These are phyloP conservation scores for Sergeia podlipaevii DNA, from an alignment of 208 protist species.

Conservation along the genomic window DNA sequence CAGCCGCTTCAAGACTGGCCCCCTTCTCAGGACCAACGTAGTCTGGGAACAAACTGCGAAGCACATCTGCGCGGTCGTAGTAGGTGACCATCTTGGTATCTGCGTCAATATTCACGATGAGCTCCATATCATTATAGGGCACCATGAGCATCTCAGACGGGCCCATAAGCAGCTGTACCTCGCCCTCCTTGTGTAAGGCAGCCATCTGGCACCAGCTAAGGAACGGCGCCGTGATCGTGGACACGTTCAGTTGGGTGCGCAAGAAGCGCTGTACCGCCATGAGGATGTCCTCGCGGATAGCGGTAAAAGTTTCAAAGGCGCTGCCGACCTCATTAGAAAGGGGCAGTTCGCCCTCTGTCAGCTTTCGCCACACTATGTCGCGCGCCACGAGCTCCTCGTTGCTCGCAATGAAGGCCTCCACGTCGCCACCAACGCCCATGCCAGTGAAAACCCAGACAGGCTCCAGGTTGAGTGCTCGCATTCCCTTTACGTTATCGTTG, in stretches of 20 bases:
- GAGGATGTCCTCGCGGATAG: slow-evolving; percentile 73
- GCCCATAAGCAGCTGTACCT: slow-evolving; percentile 67
- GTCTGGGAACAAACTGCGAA: slow-evolving; percentile 58
- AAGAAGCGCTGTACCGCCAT: slow-evolving; percentile 77
- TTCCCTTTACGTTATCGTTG: slow-evolving; percentile 51
- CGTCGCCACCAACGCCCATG: slow-evolving; percentile 75
- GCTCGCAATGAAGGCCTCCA: slow-evolving; percentile 70
- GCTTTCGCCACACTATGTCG: slow-evolving; percentile 58
- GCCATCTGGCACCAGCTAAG: slow-evolving; percentile 88
- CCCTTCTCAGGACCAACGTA: slow-evolving; percentile 37
- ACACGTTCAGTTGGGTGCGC: slow-evolving; percentile 52
- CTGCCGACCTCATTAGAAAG: slow-evolving; percentile 35
- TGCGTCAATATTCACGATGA: slow-evolving; percentile 73
- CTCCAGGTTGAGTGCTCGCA: slow-evolving; percentile 61
- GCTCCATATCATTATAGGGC: slow-evolving; percentile 63
- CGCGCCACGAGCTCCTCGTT: slow-evolving; percentile 46
- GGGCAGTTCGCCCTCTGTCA: slow-evolving; percentile 53
- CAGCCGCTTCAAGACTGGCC: slow-evolving; percentile 44
- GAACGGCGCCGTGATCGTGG: slow-evolving; percentile 75
- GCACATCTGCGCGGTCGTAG: slow-evolving; percentile 66
- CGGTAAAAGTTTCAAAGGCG: slow-evolving; percentile 60
- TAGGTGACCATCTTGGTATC: slow-evolving; percentile 44
- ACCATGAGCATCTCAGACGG: slow-evolving; percentile 82
- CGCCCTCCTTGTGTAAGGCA: slow-evolving; percentile 69
- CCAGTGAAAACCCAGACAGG: slow-evolving; percentile 85